These are phyloP conservation scores for Cryptococcus floricola DNA, from an alignment of 1,284 basidiomycete species.

Conservation along the genomic window DNA sequence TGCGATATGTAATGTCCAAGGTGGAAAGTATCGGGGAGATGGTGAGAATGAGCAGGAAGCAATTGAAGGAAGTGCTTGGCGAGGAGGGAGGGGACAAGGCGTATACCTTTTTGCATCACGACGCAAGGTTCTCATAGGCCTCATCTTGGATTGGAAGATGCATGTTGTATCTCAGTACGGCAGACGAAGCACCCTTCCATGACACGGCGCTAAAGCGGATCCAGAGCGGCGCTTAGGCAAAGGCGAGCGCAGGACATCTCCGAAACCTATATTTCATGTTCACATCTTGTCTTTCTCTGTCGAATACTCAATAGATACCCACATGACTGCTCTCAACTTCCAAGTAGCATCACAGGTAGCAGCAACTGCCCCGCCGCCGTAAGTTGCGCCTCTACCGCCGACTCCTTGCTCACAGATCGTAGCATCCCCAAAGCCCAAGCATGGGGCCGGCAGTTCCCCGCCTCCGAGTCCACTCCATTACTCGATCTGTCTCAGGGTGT, in stretches of 20 bases:
- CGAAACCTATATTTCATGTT: too few relatives aligned
- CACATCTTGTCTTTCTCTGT: too few relatives aligned
- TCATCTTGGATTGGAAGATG: background rate
- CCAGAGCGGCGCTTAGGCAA: too few relatives aligned
- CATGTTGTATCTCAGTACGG: too few relatives aligned
- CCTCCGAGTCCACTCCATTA: conserved; percentile 52
- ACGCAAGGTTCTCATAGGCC: conserved; percentile 34
- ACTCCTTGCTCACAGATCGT: background rate
- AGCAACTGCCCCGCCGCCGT: conserved; percentile 33
- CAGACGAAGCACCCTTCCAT: too few relatives aligned
- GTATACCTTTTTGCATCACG: conserved; percentile 75
- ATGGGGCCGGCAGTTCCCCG: conserved; percentile 59
- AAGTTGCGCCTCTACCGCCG: conserved; percentile 1
- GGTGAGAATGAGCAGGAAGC: conserved; percentile 61
- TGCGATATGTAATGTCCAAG: conserved; percentile 76
- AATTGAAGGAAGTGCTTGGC: conserved; percentile 74
- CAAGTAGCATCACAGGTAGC: conserved; percentile 30
- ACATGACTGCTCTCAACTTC: conserved; percentile 21
- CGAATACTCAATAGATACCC: background rate
- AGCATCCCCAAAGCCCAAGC: conserved; percentile 67
- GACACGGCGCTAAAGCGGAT: too few relatives aligned
- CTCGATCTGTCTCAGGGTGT: conserved; percentile 72
- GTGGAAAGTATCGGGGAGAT: conserved; percentile 72
- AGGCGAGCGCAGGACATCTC: too few relatives aligned
- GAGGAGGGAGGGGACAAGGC: conserved; percentile 74